phyloP scores from a whole-genome alignment of 2,329 filamentous ascomycete species.

The Polychaeton citri region DNA sequence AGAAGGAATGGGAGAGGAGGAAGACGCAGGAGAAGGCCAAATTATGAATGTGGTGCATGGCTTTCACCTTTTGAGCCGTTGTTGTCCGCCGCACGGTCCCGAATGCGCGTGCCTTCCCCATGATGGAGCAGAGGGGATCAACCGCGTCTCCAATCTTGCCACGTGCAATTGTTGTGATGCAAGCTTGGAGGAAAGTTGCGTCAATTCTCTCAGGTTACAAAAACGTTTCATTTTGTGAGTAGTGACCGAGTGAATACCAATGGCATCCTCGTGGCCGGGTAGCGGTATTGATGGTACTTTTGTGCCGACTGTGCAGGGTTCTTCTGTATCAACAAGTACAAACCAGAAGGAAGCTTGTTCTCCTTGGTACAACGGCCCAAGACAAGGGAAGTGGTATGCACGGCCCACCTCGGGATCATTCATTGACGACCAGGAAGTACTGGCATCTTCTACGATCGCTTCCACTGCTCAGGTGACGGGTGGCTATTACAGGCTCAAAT shows the following conservation, averaged over 20 bases:
- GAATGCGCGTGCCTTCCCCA: too few species aligned
- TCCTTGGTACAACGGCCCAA: background rate
- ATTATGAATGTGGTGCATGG: conserved; percentile 37
- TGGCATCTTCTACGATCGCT: background rate
- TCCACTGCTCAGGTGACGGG: background rate
- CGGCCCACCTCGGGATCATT: background rate
- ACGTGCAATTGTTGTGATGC: too few species aligned
- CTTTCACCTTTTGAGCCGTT: too few species aligned
- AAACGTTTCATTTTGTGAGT: too few species aligned
- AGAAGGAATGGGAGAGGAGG: conserved; percentile 55
- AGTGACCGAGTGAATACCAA: too few species aligned
- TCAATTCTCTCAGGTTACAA: too few species aligned
- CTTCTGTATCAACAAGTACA: background rate
- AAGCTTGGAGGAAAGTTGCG: too few species aligned
- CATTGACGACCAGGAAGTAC: background rate
- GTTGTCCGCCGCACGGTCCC: too few species aligned
- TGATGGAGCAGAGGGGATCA: too few species aligned
- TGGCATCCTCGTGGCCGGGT: background rate
- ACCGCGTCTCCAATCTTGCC: too few species aligned
- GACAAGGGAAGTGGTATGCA: background rate
- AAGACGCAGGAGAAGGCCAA: conserved; percentile 45
- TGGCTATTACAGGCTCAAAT: background rate
- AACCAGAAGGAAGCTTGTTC: background rate
- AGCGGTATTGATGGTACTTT: background rate
- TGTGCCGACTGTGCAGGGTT: background rate